Base-by-base conservation (phyloP, 805 yeast species). In the Saccharomycopsis babjevae region DNA sequence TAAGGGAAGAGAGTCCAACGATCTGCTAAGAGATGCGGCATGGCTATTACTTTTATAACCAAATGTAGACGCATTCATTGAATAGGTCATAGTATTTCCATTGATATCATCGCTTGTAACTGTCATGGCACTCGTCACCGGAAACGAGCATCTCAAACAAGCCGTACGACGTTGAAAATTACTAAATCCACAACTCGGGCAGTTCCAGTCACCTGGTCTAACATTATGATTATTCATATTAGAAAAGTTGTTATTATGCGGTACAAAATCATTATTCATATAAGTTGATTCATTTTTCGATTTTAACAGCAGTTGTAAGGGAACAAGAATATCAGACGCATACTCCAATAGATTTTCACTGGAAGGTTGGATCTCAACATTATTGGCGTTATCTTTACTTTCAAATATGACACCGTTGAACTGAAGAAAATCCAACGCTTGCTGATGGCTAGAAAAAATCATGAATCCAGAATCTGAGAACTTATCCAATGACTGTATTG, bases 161-260 rank as follows among this genome's bases (percentile, higher is more conserved):
- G 96, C 96, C 1, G 96, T 88, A 72, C 97, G 81, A 68, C 97
- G 82, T 73, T 92, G 97, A 74, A 92, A 92, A 72, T 92, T 92
- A 28, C 96, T 88, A 69, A 92, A 92, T 0, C 97, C 97, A 77
- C 97, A 92, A 6, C 92, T 85, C 30, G 97, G 96, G 72, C 97
- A 92, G n/a, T 88, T 89, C 97, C 97, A 92, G 71, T 92, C 97
- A 22, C 97, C 97, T 0, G 97, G 97, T 69, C 97, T 79, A n/a
- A 59, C 34, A 67, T 94, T 79, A 72, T 92, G 91, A 64, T 82
- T 82, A 30, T 42, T 56, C 25, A 36, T 42, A 28, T 56, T 56
- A 40, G 20, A 40, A n/a, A 4, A 16, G 18, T 20, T 25, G 15
- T 20, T 39, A 20, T 56, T 56, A 39, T 56, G 42, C 18, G 40